Conservation (phyloP, 768 basidiomycete genomes). For the Ramaria sp. region DNA sequence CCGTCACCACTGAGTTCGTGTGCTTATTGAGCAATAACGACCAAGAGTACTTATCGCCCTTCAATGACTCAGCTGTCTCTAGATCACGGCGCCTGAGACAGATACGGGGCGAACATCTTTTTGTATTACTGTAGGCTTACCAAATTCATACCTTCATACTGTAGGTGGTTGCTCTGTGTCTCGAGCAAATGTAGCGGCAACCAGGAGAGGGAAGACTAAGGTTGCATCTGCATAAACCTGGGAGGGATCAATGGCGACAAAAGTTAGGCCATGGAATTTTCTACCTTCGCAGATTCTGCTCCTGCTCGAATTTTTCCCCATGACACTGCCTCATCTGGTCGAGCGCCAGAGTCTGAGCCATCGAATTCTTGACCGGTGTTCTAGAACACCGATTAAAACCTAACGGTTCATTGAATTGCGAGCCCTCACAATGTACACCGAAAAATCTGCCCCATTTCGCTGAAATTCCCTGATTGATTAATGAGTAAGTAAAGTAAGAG, state of each 20-base stretch:
- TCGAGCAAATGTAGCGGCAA: conserved; percentile 86
- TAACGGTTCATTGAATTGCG: not conserved
- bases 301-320: conserved; percentile 97
- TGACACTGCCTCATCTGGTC: conserved; percentile 94
- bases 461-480: conserved; percentile 22
- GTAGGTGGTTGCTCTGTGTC: conserved; percentile 12
- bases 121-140: not conserved
- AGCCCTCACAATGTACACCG: conserved; percentile 77
- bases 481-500: not conserved
- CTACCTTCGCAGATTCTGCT: conserved; percentile 73
- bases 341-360: conserved; percentile 93
- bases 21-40: conserved; percentile 19
- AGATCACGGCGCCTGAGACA: conserved; percentile 72
- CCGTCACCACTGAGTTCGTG: conserved; percentile 9
- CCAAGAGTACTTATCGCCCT: conserved; percentile 47
- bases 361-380: conserved; percentile 99
- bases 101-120: conserved; percentile 71
- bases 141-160: not conserved
- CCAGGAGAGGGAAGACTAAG: conserved; percentile 87
- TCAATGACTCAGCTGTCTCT: conserved; percentile 70
- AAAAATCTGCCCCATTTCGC: conserved; percentile 97
- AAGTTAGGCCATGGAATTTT: conserved; percentile 3
- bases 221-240: conserved; percentile 94
- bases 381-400: conserved; percentile 24
- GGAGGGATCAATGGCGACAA: not conserved